Base-by-base conservation (phyloP, 495 filamentous ascomycete genomes). In the Aspergillus ellipticus region DNA sequence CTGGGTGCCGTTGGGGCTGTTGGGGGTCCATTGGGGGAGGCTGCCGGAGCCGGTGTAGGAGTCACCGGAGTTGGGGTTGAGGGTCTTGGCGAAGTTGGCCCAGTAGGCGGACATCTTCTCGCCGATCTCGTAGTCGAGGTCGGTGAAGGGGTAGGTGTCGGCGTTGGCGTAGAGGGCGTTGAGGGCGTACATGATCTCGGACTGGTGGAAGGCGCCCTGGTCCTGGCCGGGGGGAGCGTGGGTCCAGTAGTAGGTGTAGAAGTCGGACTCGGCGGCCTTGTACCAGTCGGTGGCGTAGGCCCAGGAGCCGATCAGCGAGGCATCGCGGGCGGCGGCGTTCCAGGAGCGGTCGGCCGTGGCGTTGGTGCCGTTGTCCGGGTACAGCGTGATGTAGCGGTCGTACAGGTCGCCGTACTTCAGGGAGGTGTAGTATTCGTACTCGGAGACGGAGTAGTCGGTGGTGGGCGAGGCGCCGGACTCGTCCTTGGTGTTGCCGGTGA, bases 211-310 rank as follows among this genome's bases (percentile, higher is more conserved):
- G 2, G 65, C 67, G 15, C 67, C 67, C 53, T 61, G 57, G 53
- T 42, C 29, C 55, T 67, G 63, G 22, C 65, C 59, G 0, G 65
- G 67, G 6, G 67, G 67, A 11, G 67, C 65, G 46, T 67, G 65
- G 46, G 60, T 62, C 65, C 67, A 70, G 61, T 66, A 65, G 56
- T 70, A 70, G 16, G 67, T 68, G 54, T 65, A 70, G 43, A 66
- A 67, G n/a, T 59, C 29, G 2, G 57, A 35, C 2, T 60, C 35
- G n/a, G 65, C 65, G 9, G 59, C 33, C 53, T 67, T 62, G 55
- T 62, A 60, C 67, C 67, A 67, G 20, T 61, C 61, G 0, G 55
- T 66, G 2, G 62, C 67, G 26, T 59, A 67, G 28, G 60, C 59
- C 65, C 65, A 70, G 0, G 61, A 67, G 0, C 57, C 55, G 6